Evolutionary conservation across 2,329 filamentous ascomycete species (phyloP), one percentile per base, ranked within the genome.

Genomic region (Hymenotorrendiella dingleyae): DNA sequence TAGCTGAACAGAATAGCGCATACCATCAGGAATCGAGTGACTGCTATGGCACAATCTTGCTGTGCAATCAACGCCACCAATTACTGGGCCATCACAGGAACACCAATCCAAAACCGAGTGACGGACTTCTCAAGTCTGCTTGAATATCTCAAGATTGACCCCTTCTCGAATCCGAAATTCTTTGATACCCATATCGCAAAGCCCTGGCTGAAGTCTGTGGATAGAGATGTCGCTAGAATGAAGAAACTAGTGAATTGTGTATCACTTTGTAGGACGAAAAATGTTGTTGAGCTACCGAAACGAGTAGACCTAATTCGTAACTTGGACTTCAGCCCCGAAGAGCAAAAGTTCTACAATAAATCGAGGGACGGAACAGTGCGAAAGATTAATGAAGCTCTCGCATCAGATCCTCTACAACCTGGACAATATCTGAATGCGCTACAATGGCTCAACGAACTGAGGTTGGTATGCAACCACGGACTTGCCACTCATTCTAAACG

Each of bases 31-130:
- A 51, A 45, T 30, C 36, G 46, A 40, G 21, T 21, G 12, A 44
- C 46, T 14, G 24, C 23, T 12, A 68, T 64, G 50, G 57, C 65
- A 16, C 56, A 52, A 38, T 67, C 67, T 1, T 53, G 67, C 0
- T 69, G 62, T 23, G 57, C 57, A 2, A 55, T 75, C 0, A 46
- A 65, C 0, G 57, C 65, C 0, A 46, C 57, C 10, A 42, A 55
- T 2, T 62, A 70, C 5, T 74, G 70, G 71, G 67, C 65, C 1
- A 63, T 74, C 0, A 73, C 68, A 0, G 70, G 70, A 0, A 74
- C 71, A 0, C 71, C 71, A 0, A 67, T 75, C 1, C 70, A 74
- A 33, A 75, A 74, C 35, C 56, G 56, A 0, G 56, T 71, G 0
- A 53, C 53, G 1, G 71, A 74, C 35, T 56, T 74, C 5, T 58